Base-by-base conservation (phyloP, 1,284 basidiomycete species). In the Sporisorium graminicola region DNA sequence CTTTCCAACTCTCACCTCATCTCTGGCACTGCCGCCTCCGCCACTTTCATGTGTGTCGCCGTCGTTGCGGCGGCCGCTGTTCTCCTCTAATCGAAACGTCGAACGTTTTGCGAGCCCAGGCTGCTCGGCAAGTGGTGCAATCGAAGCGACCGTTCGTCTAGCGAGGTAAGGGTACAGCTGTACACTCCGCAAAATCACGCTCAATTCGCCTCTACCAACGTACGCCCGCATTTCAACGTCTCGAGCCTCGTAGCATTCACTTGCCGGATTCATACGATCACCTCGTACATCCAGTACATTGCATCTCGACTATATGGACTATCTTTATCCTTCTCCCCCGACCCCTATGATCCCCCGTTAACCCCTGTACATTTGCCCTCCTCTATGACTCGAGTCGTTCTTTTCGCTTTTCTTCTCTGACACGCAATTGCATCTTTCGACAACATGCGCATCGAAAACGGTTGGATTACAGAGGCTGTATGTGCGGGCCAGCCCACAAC, bases 21-120 rank as follows among this genome's bases (percentile, higher is more conserved):
- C n/a, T 64, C 64, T 13, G 40, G 61, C 33, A 61, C 64, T 4
- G 58, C 67, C 16, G 65, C 43, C 26, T 26, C 46, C 3, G 53
- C 51, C 18, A 72, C 65, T 22, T 67, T 67, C 20, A 35, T 64
- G 40, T 53, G 56, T 24, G 61, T 65, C 40, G 68, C 68, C 18
- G 27, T 59, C 31, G 57, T 64, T 2, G 66, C 72, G 46, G 73
- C 63, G 5, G 61, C 47, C 20, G 67, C 63, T 20, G 54, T 74
- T 2, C 65, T 73, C n/a, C 57, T 67, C 18, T 74, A 46, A 52
- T 31, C 44, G n/a, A 33, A n/a, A 24, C 24, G 13, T 26, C 37
- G 31, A 49, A 20, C 18, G 5, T 26, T 0, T 14, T 24, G 26
- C 44, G 44, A 47, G 44, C 26, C 40, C 46, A n/a, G 27, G 35